Evolutionary conservation across 2,329 filamentous ascomycete species (phyloP).

Genomic region (Colletotrichum endophyticum): DNA sequence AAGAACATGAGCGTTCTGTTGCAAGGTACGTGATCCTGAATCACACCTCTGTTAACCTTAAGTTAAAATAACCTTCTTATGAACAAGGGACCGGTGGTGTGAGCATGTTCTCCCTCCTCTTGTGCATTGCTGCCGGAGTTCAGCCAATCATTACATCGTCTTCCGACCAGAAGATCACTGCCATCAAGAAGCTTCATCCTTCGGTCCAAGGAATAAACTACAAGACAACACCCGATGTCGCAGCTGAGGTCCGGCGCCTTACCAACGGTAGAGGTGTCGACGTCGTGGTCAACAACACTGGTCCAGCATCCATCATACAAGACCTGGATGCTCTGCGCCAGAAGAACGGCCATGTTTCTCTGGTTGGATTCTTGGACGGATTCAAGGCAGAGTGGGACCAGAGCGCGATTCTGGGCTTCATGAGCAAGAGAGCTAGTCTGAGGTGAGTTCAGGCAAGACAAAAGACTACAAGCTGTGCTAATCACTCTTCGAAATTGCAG

Average conservation of each 20-base stretch:
- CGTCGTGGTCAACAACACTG: constrained; percentile 30
- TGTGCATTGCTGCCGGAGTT: constrained; percentile 27
- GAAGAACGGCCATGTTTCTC: neutral
- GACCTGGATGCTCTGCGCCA: constrained; percentile 19
- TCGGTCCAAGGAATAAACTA: constrained; percentile 28
- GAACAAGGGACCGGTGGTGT: constrained; percentile 30
- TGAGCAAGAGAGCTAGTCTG: neutral
- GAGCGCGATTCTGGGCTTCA: neutral
- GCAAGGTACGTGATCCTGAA: neutral
- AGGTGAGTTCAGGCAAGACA: neutral
- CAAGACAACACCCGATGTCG: constrained; percentile 19
- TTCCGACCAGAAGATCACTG: constrained; percentile 28
- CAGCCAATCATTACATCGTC: constrained; percentile 32
- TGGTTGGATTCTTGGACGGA: constrained; percentile 1
- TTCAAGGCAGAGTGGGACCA: neutral
- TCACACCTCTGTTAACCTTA: neutral
- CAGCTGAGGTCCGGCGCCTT: constrained; percentile 20
- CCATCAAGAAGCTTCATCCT: constrained; percentile 23
- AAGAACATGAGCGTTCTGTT: neutral
- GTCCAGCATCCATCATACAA: constrained; percentile 22
- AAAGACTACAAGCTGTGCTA: neutral
- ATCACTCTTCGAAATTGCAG: neutral
- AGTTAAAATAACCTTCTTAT: neutral
- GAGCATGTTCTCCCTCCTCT: constrained; percentile 27
- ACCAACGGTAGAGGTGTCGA: constrained; percentile 29